phyloP scores from a whole-genome alignment of 1,284 basidiomycete species.

The Kwoniella shivajii region DNA sequence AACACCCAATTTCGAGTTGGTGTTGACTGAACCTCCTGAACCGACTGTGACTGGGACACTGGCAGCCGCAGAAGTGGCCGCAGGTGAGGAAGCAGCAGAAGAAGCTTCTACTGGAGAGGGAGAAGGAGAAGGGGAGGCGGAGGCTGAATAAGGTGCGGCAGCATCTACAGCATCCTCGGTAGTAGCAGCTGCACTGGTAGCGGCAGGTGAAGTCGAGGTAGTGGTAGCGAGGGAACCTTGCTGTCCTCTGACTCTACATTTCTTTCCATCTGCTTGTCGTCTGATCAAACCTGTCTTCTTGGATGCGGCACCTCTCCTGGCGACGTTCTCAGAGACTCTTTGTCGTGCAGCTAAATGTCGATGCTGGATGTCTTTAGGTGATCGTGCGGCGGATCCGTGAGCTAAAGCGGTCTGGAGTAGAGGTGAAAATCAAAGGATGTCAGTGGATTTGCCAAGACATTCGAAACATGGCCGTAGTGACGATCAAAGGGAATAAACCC shows the following conservation, averaged over 20 bases:
- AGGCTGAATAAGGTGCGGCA: slow-evolving; percentile 23
- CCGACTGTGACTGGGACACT: slow-evolving; percentile 6
- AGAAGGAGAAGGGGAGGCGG: slow-evolving; percentile 2
- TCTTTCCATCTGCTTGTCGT: slow-evolving; percentile 46
- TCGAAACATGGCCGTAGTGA: no score
- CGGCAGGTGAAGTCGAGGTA: slow-evolving; percentile 15
- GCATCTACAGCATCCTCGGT: slow-evolving; percentile 14
- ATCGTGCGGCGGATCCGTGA: slow-evolving; percentile 2
- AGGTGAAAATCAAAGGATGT: neutral
- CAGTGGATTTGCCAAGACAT: neutral
- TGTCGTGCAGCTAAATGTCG: slow-evolving; percentile 33
- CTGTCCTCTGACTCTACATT: slow-evolving; percentile 45
- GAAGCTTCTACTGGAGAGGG: slow-evolving; percentile 7
- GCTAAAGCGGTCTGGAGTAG: slow-evolving; percentile 1
- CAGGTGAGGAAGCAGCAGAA: slow-evolving; percentile 18
- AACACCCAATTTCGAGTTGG: slow-evolving; percentile 61
- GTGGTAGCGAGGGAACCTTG: slow-evolving; percentile 28
- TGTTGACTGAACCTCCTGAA: slow-evolving; percentile 30
- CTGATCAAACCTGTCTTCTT: slow-evolving; percentile 16
- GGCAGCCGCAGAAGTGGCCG: slow-evolving; percentile 20
- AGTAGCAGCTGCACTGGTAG: slow-evolving; percentile 14
- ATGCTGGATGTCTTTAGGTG: slow-evolving; percentile 24
- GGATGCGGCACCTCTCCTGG: neutral
- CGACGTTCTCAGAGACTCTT: slow-evolving; percentile 13
- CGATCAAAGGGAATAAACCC: no score